Evolutionary conservation across 169 alveolate species (phyloP), one percentile per base, ranked within the genome.

Genomic region (Eimeria necatrix): DNA sequence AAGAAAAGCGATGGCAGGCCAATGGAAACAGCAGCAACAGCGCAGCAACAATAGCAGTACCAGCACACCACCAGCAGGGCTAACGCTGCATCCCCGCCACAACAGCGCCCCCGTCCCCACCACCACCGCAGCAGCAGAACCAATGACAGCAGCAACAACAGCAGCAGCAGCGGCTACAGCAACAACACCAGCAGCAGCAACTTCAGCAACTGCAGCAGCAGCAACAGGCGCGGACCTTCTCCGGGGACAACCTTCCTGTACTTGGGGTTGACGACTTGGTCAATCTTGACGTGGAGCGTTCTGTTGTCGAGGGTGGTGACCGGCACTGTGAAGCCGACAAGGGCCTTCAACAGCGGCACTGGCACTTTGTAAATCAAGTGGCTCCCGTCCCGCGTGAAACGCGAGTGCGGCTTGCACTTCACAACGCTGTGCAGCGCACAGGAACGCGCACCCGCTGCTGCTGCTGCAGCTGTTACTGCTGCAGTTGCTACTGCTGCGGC

Each of bases 241-340:
- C 93, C 85, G 12, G 97, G 94, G 32, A 96, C 95, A 49, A 96
- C 85, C 86, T 94, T 96, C 53, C 97, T 90, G 51, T 94, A 90
- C 41, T 95, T 94, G 18, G 96, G 97, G 52, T 88, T 85, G 26
- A 94, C 97, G 56, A 96, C 74, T n/a, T 95, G 94, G 24, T 94
- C 93, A 18, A 94, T 94, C 10, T 92, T 91, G 51, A 96, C 95
- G 68, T 96, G 96, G 26, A 95, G 68, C 9, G 51, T 52, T 18
- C 97, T 89, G 52, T 95, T 95, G 74, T 96, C 97, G 49, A 96
- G 96, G 41, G 96, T 95, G n/a, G 93, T 87, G 48, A 96, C 95
- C 8, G 96, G 96, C 10, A 96, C 94, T n/a, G 97, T 94, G 86
- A 96, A 96, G 3, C 97, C 97, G 24, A 96, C 92, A 53, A 96